Base-by-base conservation (phyloP, 148 eudicot genomes). In the Hydrangea macrophylla region DNA sequence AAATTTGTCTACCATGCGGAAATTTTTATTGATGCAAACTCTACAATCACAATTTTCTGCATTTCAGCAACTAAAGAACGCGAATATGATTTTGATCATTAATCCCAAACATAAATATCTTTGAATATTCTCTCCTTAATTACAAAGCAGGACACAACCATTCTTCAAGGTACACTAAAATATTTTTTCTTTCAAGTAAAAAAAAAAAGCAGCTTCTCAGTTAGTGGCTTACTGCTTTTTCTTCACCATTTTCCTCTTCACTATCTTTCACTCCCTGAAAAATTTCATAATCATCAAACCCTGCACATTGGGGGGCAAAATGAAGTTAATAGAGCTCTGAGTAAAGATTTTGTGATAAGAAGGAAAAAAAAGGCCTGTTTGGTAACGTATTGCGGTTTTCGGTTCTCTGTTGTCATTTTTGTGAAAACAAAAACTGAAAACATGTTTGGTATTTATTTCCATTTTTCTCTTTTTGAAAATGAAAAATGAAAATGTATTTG, bases 201-300 rank as follows among this genome's bases (percentile, higher is more conserved):
- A n/a, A 9, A 5, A 9, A 60, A 53, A 32, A 35, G 12, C 6
- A 13, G 37, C 26, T 55, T 28, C 31, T 62, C 50, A 31, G 69
- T 62, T 6, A 70, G 6, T 63, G 42, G 23, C 40, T 53, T 5
- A 28, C 70, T 55, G 42, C 56, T 9, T 67, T 73, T 18, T 80
- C 75, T 54, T 73, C 86, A 37, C 82, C 76, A 70, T 74, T 78
- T 64, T 80, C 85, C 66, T 72, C 79, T 62, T 78, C 90, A 18
- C 76, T 79, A 25, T 83, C 85, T 75, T 81, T 82, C 63, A 58
- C 76, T 64, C 82, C 88, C 20, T 82, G 79, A 66, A 90, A 88
- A 51, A 88, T 84, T 75, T 90, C 98, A 70, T 62, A 80, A 73
- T 93, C 96, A 66, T 86, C 84, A 76, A 88, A 93, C 56, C 92